phyloP scores from a whole-genome alignment of 441 rosid genomes.

The Gossypium aridum region DNA sequence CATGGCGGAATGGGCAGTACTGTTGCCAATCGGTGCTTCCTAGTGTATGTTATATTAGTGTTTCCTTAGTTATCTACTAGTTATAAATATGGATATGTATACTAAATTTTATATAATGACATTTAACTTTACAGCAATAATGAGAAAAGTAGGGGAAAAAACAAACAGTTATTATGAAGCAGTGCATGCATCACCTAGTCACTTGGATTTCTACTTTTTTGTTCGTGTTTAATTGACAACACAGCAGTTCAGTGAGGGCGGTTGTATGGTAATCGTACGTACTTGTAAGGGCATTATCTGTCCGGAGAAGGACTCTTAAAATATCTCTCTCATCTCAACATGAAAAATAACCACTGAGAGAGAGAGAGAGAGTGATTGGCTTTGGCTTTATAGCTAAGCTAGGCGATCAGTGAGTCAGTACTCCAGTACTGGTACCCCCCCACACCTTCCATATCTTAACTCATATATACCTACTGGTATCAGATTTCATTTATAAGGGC shows the following conservation, averaged over 20 bases:
- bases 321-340: not conserved
- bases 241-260: not conserved
- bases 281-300: not conserved
- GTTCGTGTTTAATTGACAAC: too few relatives aligned
- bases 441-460: not conserved
- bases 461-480: not conserved
- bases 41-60: not conserved
- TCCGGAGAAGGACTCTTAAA: not conserved
- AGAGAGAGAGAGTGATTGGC: too few relatives aligned
- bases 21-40: not conserved
- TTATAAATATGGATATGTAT: too few relatives aligned
- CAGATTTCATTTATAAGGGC: not conserved
- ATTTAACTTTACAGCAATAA: too few relatives aligned
- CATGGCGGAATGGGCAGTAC: slow-evolving; percentile 15
- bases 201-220: too few relatives aligned
- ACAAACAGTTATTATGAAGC: too few relatives aligned
- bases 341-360: not conserved
- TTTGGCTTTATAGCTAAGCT: not conserved
- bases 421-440: too few relatives aligned
- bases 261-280: not conserved
- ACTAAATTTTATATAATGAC: too few relatives aligned
- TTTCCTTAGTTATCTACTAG: not conserved
- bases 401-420: not conserved
- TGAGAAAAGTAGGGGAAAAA: too few relatives aligned
- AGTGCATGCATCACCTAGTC: too few relatives aligned